A percentile compares a stretch with the other conserved stretches of the same genome.
Evolutionary conservation across 768 basidiomycete genomes (phyloP).

Genomic region (Termitomyces sp.): DNA sequence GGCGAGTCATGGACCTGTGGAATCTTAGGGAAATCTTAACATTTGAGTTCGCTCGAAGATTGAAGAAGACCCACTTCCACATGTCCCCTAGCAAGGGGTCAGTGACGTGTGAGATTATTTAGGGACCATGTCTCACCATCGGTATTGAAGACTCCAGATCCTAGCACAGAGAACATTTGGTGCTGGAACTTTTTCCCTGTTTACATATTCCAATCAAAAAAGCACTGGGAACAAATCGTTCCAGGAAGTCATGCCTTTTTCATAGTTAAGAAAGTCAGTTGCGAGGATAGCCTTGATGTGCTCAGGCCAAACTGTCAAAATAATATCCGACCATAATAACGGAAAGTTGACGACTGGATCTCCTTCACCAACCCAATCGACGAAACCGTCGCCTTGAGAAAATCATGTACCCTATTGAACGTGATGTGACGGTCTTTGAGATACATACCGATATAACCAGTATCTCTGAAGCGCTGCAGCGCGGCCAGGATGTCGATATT

Average conservation of each 20-base stretch:
- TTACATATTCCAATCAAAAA: not conserved
- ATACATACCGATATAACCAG: conserved; percentile 45
- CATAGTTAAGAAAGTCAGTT: conserved; percentile 54
- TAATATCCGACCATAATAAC: conserved; percentile 38
- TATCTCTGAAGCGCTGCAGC: conserved; percentile 29
- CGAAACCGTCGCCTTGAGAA: conserved; percentile 36
- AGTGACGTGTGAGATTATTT: not conserved
- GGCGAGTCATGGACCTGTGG: conserved; percentile 59
- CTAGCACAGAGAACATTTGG: conserved; percentile 44
- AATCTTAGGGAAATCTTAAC: conserved; percentile 28
- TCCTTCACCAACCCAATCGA: conserved; percentile 23
- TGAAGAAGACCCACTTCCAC: conserved; percentile 28
- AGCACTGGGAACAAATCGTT: not conserved
- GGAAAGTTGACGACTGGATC: conserved; percentile 42
- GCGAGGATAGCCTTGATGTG: conserved; percentile 54
- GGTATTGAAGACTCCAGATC: conserved; percentile 65
- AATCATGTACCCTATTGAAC: not conserved
- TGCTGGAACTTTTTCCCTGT: conserved; percentile 37
- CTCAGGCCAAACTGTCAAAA: conserved; percentile 47
- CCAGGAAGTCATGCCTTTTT: conserved; percentile 38
- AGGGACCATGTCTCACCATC: conserved; percentile 38
- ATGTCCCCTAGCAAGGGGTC: conserved; percentile 22
- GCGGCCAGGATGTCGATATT: conserved; percentile 38
- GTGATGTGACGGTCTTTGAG: not conserved
- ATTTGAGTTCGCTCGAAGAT: conserved; percentile 28